A percentile compares a stretch with the other conserved stretches of the same genome.
phyloP scores from a whole-genome alignment of 495 filamentous ascomycete genomes.

The Aspergillus ostianus region DNA sequence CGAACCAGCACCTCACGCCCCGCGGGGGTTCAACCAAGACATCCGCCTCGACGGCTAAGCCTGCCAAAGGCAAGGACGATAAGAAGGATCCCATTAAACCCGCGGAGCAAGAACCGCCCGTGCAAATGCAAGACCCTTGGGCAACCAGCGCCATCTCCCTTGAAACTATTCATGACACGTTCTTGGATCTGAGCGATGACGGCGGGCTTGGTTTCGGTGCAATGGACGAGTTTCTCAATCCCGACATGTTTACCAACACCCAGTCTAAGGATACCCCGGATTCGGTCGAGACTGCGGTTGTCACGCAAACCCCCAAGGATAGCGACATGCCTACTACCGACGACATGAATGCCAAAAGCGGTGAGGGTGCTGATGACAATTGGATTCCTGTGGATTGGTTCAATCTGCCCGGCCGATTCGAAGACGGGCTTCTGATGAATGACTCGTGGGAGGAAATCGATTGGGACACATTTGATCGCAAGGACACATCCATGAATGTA shows the following conservation, averaged over 20 bases:
- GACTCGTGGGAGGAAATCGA: constrained; percentile 33
- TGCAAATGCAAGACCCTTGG: constrained; percentile 39
- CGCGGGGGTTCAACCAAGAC: constrained; percentile 32
- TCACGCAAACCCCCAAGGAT: constrained; percentile 41
- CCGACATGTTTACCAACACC: constrained; percentile 41
- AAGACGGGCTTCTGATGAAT: constrained; percentile 22
- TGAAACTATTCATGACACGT: constrained; percentile 42
- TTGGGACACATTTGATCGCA: constrained; percentile 32
- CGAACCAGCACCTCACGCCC: constrained; percentile 44
- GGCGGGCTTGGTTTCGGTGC: constrained; percentile 32
- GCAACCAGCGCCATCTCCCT: constrained; percentile 41
- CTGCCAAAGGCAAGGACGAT: constrained; percentile 24
- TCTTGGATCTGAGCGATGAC: constrained; percentile 33
- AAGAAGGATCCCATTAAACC: constrained; percentile 32
- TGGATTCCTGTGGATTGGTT: constrained; percentile 37
- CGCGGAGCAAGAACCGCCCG: constrained; percentile 15
- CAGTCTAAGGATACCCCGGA: constrained; percentile 43
- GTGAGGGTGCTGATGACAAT: constrained; percentile 23
- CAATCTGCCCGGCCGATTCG: constrained; percentile 26
- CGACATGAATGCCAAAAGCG: constrained; percentile 21
- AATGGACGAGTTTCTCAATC: constrained; percentile 44
- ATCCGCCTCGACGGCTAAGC: constrained; percentile 26
- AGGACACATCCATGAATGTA: constrained; percentile 21
- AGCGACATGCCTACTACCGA: constrained; percentile 20
- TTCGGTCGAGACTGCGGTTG: constrained; percentile 33